Base-by-base conservation (phyloP, 2,329 filamentous ascomycete genomes). In the Hypoxylon sp. region DNA sequence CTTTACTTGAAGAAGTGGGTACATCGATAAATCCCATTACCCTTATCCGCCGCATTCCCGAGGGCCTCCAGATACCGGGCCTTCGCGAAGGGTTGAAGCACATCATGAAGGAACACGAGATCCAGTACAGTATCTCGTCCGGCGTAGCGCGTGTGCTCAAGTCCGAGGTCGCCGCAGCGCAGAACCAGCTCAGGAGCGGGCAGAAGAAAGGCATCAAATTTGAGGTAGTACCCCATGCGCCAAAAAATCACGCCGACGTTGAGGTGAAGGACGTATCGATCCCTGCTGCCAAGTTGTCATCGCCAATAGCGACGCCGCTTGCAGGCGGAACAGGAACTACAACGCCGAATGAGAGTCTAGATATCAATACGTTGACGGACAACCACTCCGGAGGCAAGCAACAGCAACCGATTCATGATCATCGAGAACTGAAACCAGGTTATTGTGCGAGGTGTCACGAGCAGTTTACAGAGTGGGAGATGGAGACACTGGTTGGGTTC, bases 91-190 rank as follows among this genome's bases (percentile, higher is more conserved):
- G 95, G 0, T 85, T 99, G 2, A 91, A 91, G 45, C 91, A 94
- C 61, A 93, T 99, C 82, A 91, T 99, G 76, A 91, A 95, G 72
- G 96, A 99, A 78, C 94, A 97, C 75, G 96, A 98, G 75, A 92
- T 99, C 45, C 96, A 98, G 79, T 89, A 92, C 75, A 96, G 91
- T 72, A 97, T 99, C 75, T 95, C 91, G 69, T 90, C 91, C 44
- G 96, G 96, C 0, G 96, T 96, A 2, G 94, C 96, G 0, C 88
- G 88, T 57, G 94, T 98, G 0, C 82, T 98, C 42, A 85, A 91
- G 52, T 93, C 94, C 61, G 96, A 99, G 78, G 95, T 99, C 0
- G 90, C 91, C 0, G 84, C 87, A 3, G 93, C 92, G 0, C 97
- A 98, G 86, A 90, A 90, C 52, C 89, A 88, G 3, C 82, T 98